Evolutionary conservation across 805 yeast species (phyloP).

Genomic region (Candida taoyuanica): DNA sequence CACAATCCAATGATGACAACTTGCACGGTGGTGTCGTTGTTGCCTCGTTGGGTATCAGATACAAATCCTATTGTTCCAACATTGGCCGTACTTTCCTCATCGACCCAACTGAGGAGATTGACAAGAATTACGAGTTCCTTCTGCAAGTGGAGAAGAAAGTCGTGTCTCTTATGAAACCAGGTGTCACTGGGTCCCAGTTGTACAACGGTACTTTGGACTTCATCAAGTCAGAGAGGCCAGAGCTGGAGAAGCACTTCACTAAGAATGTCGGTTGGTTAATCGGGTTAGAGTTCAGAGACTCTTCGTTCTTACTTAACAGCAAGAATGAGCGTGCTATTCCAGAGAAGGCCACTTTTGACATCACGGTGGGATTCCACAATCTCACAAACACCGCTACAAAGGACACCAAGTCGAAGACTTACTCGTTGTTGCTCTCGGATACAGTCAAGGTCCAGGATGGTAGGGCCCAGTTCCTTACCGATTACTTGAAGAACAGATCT

Average conservation of each 20-base stretch:
- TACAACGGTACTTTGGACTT: conserved; percentile 59
- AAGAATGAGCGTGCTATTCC: conserved; percentile 65
- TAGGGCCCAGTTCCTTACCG: conserved; percentile 65
- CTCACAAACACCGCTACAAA: conserved; percentile 43
- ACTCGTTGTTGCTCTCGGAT: conserved; percentile 74
- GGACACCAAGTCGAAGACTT: conserved; percentile 49
- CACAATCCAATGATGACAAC: conserved; percentile 62
- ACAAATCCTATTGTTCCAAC: conserved; percentile 84
- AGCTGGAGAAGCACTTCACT: conserved; percentile 57
- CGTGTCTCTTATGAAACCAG: conserved; percentile 57
- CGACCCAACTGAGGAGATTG: conserved; percentile 80
- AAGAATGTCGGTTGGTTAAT: conserved; percentile 84
- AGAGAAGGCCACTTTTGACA: conserved; percentile 69
- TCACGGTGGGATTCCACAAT: conserved; percentile 73
- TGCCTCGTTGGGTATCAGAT: conserved; percentile 80
- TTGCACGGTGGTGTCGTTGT: conserved; percentile 75
- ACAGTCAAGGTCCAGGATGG: conserved; percentile 62
- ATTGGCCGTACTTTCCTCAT: conserved; percentile 84
- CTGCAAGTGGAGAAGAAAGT: conserved; percentile 65
- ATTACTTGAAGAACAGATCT: conserved; percentile 61
- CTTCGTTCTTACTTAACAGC: conserved; percentile 63
- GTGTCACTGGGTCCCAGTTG: conserved; percentile 55
- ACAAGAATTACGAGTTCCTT: conserved; percentile 72
- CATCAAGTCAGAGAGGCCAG: conserved; percentile 60
- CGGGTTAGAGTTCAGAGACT: conserved; percentile 87